These are phyloP conservation scores for Plicaturopsis crispa DNA, from an alignment of 768 basidiomycete genomes.

Conservation along the genomic window DNA sequence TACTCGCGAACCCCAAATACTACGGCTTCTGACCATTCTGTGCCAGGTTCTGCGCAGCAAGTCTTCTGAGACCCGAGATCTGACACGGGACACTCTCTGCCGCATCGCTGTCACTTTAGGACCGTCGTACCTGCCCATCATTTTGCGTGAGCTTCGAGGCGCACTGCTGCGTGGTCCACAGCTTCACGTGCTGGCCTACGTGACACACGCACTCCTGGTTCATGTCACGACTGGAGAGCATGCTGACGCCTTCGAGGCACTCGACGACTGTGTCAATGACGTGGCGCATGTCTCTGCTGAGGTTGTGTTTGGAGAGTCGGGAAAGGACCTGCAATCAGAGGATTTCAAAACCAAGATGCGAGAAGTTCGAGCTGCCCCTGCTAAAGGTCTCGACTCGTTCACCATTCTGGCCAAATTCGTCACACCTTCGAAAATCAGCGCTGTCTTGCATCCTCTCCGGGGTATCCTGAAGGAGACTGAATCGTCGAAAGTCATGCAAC, in stretches of 20 bases:
- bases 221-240: conserved; percentile 64
- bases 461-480: conserved; percentile 84
- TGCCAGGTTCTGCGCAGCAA: conserved; percentile 89
- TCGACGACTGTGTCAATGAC: conserved; percentile 76
- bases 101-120: conserved; percentile 73
- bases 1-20: conserved; percentile 59
- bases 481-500: conserved; percentile 68
- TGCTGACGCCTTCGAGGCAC: conserved; percentile 42
- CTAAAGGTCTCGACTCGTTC: conserved; percentile 84
- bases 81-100: conserved; percentile 75
- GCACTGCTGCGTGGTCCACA: conserved; percentile 90
- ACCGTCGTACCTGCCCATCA: conserved; percentile 60
- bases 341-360: conserved; percentile 94
- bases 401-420: conserved; percentile 72
- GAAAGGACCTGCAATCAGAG: conserved; percentile 79
- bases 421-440: conserved; percentile 69
- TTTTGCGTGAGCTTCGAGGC: conserved; percentile 74
- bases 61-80: conserved; percentile 87
- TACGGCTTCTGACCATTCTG: conserved; percentile 73
- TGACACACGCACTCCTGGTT: conserved; percentile 74
- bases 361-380: conserved; percentile 77
- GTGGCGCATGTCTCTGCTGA: conserved; percentile 77
- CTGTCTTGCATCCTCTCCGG: conserved; percentile 70
- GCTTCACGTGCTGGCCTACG: conserved; percentile 84
- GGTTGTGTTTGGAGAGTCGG: conserved; percentile 92